Percentiles rank a stretch among this genome's conserved stretches.
phyloP scores from a whole-genome alignment of 345 rosid species.

The Dimocarpus longan region DNA sequence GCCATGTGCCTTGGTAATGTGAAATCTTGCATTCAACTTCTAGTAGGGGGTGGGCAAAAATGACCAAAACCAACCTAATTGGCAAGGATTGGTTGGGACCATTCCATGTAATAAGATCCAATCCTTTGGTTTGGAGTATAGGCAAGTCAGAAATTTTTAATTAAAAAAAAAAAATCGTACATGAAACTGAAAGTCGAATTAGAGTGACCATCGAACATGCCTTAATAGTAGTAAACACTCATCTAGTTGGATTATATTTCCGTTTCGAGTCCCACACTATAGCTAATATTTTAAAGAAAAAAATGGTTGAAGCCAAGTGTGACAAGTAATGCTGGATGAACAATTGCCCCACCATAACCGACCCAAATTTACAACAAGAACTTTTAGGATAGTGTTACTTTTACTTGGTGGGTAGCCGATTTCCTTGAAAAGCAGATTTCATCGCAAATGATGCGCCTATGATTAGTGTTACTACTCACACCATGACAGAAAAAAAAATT shows the following conservation, averaged over 20 bases:
- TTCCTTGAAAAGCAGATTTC: conserved; percentile 1
- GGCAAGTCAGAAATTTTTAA: too few species aligned
- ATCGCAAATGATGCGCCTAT: conserved; percentile 15
- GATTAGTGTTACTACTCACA: conserved; percentile 6
- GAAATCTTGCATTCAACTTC: conserved; percentile 1
- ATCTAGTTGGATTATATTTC: too few species aligned
- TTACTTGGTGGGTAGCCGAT: conserved; percentile 7
- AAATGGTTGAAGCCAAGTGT: not conserved
- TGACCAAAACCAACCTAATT: not conserved
- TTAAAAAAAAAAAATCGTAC: too few species aligned
- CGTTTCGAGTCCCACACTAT: too few species aligned
- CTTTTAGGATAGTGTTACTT: conserved; percentile 3
- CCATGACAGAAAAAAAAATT: not conserved
- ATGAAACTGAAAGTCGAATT: too few species aligned
- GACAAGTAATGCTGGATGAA: not conserved
- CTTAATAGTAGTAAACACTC: too few species aligned
- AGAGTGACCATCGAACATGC: too few species aligned
- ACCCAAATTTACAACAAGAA: not conserved
- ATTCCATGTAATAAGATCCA: too few species aligned
- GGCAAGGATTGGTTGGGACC: not conserved
- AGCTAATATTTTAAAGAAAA: too few species aligned
- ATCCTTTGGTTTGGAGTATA: not conserved
- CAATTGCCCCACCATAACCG: not conserved
- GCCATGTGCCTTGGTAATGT: not conserved
- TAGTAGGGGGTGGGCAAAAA: not conserved